phyloP scores from a whole-genome alignment of 2,329 filamentous ascomycete genomes.

The Claviceps pusilla region DNA sequence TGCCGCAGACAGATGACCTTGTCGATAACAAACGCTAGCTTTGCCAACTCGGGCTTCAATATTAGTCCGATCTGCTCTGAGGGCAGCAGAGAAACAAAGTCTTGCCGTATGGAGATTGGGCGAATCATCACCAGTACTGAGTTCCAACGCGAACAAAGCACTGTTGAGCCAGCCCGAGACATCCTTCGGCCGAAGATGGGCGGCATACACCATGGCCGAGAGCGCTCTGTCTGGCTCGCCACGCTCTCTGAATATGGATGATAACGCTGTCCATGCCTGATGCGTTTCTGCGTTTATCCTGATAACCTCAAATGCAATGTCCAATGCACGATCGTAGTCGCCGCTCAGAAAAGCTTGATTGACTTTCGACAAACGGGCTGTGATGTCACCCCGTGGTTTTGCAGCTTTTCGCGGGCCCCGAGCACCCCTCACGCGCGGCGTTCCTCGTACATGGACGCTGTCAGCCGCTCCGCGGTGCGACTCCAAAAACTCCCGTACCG shows the following conservation, averaged over 20 bases:
- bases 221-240: constrained; percentile 42
- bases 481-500: constrained; percentile 26
- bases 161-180: constrained; percentile 43
- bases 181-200: constrained; percentile 47
- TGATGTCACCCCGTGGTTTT: constrained; percentile 58
- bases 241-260: constrained; percentile 45
- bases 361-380: constrained; percentile 48
- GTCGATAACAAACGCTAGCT: constrained; percentile 41
- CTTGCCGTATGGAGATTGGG: constrained; percentile 38
- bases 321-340: constrained; percentile 44
- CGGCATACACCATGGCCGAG: constrained; percentile 45
- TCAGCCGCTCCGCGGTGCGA: constrained; percentile 19
- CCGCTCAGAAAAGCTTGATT: constrained; percentile 51
- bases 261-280: constrained; percentile 48
- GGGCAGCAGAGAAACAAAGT: constrained; percentile 43
- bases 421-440: constrained; percentile 14
- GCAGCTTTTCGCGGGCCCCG: constrained; percentile 43
- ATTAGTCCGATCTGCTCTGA: constrained; percentile 42
- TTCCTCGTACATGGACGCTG: constrained; percentile 9
- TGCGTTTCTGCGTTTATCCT: constrained; percentile 53
- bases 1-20: constrained; percentile 37
- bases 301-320: constrained; percentile 47
- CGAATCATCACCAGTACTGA: constrained; percentile 30
- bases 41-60: constrained; percentile 44
- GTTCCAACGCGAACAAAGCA: constrained; percentile 40